These are phyloP conservation scores for Pseudopyrenochaeta lycopersici DNA, from an alignment of 2,329 filamentous ascomycete species.

Conservation along the genomic window DNA sequence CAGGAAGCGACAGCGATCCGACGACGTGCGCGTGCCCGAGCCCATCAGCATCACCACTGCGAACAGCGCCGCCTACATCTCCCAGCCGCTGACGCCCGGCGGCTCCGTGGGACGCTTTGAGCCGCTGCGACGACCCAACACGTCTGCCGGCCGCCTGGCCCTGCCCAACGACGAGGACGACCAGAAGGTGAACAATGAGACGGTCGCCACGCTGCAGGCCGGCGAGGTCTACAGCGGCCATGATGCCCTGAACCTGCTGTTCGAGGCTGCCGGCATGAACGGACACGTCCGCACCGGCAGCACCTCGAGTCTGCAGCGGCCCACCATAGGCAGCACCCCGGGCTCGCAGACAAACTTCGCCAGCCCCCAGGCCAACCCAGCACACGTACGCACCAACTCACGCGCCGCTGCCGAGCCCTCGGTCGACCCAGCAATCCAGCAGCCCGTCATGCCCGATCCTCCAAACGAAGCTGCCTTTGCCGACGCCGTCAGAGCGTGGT, in stretches of 20 bases:
- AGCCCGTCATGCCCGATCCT: constrained; percentile 37
- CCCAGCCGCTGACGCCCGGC: constrained; percentile 70
- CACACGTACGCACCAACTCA: constrained; percentile 33
- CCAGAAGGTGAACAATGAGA: constrained; percentile 66
- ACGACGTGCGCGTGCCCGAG: constrained; percentile 52
- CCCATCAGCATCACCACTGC: constrained; percentile 28
- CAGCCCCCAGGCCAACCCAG: constrained; percentile 40
- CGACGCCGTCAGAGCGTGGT: constrained; percentile 86
- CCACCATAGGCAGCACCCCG: constrained; percentile 44
- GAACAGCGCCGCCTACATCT: constrained; percentile 34
- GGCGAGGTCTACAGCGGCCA: constrained; percentile 87
- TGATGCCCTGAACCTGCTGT: constrained; percentile 89
- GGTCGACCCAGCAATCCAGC: constrained; percentile 44
- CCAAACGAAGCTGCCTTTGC: constrained; percentile 53
- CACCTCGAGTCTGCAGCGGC: constrained; percentile 49
- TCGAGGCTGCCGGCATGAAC: constrained; percentile 75
- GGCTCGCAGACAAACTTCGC: constrained; percentile 46
- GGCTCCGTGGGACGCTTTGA: constrained; percentile 72
- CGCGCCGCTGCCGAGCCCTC: constrained; percentile 34
- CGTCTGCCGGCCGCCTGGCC: constrained; percentile 30
- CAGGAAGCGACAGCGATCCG: constrained; percentile 69
- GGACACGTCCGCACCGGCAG: constrained; percentile 56
- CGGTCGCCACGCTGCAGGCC: constrained; percentile 67
- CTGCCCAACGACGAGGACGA: constrained; percentile 59
- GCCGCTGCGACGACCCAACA: constrained; percentile 70